These are phyloP conservation scores for Saccharata proteae DNA, from an alignment of 2,329 filamentous ascomycete genomes.

Conservation along the genomic window DNA sequence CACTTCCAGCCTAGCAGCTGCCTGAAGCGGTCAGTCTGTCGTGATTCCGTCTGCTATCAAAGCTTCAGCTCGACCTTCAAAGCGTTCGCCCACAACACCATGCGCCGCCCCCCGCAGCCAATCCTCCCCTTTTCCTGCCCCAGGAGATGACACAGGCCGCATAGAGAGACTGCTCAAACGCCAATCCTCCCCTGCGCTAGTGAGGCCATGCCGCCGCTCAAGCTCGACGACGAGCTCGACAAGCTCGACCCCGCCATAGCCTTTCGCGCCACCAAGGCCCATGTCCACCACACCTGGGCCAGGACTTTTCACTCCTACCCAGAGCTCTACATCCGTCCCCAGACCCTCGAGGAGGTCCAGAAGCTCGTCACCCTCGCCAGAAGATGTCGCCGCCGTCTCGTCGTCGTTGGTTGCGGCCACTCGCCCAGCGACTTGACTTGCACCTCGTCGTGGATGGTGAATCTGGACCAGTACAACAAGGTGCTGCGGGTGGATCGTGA, in stretches of 20 bases:
- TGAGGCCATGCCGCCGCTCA: constrained; percentile 29
- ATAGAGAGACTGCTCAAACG: background rate
- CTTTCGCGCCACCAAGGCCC: constrained; percentile 60
- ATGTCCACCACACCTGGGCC: constrained; percentile 89
- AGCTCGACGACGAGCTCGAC: constrained; percentile 42
- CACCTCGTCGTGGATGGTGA: constrained; percentile 88
- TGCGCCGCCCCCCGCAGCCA: too few relatives aligned
- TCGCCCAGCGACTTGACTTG: constrained; percentile 87
- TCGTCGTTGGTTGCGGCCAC: constrained; percentile 81
- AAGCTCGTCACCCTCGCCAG: constrained; percentile 72
- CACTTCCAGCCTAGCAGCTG: too few relatives aligned
- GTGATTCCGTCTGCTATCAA: too few relatives aligned
- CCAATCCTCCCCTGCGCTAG: background rate
- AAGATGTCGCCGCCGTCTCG: constrained; percentile 66
- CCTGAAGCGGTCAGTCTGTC: too few relatives aligned
- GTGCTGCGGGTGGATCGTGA: constrained; percentile 58
- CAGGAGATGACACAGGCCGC: constrained; percentile 3
- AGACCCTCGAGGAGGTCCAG: constrained; percentile 67
- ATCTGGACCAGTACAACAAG: constrained; percentile 70
- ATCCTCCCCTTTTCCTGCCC: background rate
- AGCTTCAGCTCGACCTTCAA: too few relatives aligned
- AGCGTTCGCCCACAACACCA: too few relatives aligned
- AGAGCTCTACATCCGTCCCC: constrained; percentile 81
- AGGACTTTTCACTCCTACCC: constrained; percentile 81
- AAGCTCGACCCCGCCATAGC: constrained; percentile 51